Evolutionary conservation across 140 eudicot genomes (phyloP), one percentile per base, ranked within the genome.

Genomic region (Anethum foeniculum): DNA sequence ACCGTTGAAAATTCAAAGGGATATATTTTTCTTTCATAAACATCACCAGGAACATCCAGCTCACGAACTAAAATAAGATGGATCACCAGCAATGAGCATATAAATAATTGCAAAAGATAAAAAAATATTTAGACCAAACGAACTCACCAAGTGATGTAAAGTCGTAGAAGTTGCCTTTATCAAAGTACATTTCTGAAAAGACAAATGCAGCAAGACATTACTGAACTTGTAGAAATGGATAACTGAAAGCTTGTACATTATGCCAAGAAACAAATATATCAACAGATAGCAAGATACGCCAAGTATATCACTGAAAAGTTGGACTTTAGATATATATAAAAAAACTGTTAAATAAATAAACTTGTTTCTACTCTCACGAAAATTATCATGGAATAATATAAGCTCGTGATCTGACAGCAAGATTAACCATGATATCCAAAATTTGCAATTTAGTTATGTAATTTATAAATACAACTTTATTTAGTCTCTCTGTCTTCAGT

Each of bases 141-240:
- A 64, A 86, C 96, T 84, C 75, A 94, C 98, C 98, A 72, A 94
- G 93, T 81, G 98, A 90, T 62, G 98, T 94, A 69, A 94, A 94
- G 85, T 94, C 97, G 80, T 94, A 94, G 84, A 90, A 92, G 94
- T 94, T 94, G 85, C 97, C 97, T 86, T 90, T 89, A 85, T 92
- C 97, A 62, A 94, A 94, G 87, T 90, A 94, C 88, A 94, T 94
- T 86, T 94, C 98, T 92, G 97, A 82, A 65, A 84, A 48, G n/a
- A 75, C 44, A 85, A 68, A 84, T 3, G 48, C 44, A 32, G 68
- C 52, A 48, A 48, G 3, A 9, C 52, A 13, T 48, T 48, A 48
- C 18, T 2, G 8, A 12, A 27, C 75, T 60, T 74, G 21, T 79
- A 32, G 41, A 1, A 13, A 76, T 18, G 39, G 64, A 25, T 18